A percentile compares a stretch with the other conserved stretches of the same genome.
phyloP scores from a whole-genome alignment of 495 filamentous ascomycete species.

The Xylaria flabelliformis region DNA sequence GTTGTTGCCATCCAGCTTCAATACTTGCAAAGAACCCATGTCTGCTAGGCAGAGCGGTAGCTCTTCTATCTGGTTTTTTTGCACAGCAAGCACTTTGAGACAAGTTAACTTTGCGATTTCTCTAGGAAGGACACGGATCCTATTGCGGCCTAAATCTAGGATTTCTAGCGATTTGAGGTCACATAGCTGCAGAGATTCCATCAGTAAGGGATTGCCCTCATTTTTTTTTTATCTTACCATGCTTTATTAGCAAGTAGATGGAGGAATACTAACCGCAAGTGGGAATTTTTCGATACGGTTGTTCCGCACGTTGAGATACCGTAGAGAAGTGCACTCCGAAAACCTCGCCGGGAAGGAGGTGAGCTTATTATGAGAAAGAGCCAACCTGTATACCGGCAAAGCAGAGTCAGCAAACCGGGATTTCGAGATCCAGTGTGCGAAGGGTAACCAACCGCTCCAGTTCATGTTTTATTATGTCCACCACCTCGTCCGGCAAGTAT shows the following conservation, averaged over 20 bases:
- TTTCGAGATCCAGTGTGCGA: neutral
- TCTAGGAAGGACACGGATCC: slow-evolving; percentile 75
- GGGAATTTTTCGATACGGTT: slow-evolving; percentile 91
- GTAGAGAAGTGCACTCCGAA: slow-evolving; percentile 83
- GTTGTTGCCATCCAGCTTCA: slow-evolving; percentile 89
- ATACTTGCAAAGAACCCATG: slow-evolving; percentile 83
- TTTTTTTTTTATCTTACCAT: neutral
- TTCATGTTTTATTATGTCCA: slow-evolving; percentile 91
- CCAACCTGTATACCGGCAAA: slow-evolving; percentile 63
- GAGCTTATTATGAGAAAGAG: slow-evolving; percentile 87
- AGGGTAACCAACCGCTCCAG: slow-evolving; percentile 73
- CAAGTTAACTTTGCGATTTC: slow-evolving; percentile 79
- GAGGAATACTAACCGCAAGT: slow-evolving; percentile 66
- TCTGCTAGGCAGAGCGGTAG: slow-evolving; percentile 84
- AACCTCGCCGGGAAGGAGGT: slow-evolving; percentile 80
- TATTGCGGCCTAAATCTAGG: slow-evolving; percentile 87
- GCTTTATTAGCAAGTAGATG: neutral
- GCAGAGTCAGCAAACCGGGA: slow-evolving; percentile 22
- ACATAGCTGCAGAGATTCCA: slow-evolving; percentile 59
- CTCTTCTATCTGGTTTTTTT: slow-evolving; percentile 83
- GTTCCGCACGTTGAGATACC: slow-evolving; percentile 91
- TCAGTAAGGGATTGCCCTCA: neutral
- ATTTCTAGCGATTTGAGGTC: slow-evolving; percentile 87
- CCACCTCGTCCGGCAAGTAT: slow-evolving; percentile 83
- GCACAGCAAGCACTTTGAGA: slow-evolving; percentile 77